Conservation (phyloP, 768 basidiomycete species). For the Cyathus striatus region DNA sequence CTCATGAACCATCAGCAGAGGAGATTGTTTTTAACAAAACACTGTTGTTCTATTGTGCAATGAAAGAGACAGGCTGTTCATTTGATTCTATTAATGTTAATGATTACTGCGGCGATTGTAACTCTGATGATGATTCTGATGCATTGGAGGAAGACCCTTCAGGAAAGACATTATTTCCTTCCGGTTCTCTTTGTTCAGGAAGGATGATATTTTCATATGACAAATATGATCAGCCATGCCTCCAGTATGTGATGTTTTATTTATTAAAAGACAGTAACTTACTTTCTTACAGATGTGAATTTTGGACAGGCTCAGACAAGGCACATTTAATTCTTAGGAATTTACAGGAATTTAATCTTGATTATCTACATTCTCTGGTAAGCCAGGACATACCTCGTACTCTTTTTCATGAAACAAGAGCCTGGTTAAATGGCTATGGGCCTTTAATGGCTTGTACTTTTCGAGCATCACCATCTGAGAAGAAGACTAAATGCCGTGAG, state of each 20-base stretch:
- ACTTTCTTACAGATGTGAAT: conserved; percentile 3
- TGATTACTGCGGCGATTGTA: neutral
- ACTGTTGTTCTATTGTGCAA: conserved; percentile 12
- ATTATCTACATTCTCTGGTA: conserved; percentile 16
- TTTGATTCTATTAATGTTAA: conserved; percentile 3
- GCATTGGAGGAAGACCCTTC: neutral
- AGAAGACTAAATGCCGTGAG: conserved; percentile 13
- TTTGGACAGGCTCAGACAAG: neutral
- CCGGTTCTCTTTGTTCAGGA: neutral
- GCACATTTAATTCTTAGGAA: conserved; percentile 15
- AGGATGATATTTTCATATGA: neutral
- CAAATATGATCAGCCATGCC: too few species aligned
- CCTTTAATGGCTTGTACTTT: conserved; percentile 13
- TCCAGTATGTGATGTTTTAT: neutral
- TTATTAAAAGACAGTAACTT: neutral
- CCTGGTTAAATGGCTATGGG: conserved; percentile 8
- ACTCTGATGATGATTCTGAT: neutral
- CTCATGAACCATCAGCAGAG: neutral
- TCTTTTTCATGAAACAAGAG: neutral
- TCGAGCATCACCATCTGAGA: conserved; percentile 7
- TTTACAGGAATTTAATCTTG: conserved; percentile 13
- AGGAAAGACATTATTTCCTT: neutral
- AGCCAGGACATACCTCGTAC: neutral
- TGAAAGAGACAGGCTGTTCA: conserved; percentile 11
- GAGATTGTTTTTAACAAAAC: conserved; percentile 14